Evolutionary conservation across 768 basidiomycete genomes (phyloP).

Genomic region (Phaffia australis): DNA sequence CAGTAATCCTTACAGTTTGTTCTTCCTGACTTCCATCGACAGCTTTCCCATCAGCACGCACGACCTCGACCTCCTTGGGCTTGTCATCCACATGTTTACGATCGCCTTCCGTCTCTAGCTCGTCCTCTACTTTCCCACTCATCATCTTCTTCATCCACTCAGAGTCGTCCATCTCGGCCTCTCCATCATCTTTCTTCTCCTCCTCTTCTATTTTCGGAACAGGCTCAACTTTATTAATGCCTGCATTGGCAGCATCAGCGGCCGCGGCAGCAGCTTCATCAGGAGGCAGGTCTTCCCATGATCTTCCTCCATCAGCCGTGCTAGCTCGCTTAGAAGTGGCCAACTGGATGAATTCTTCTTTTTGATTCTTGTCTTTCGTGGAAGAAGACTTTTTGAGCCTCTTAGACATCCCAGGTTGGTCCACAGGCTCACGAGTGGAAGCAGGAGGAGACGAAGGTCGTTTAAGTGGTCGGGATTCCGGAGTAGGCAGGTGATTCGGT

Average conservation of each 20-base stretch:
- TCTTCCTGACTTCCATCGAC: conserved; percentile 27
- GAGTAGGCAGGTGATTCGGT: conserved; percentile 8
- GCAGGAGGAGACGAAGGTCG: conserved; percentile 23
- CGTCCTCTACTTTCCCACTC: conserved; percentile 34
- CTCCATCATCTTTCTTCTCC: conserved; percentile 29
- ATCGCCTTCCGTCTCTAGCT: conserved; percentile 8
- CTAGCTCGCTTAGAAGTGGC: conserved; percentile 7
- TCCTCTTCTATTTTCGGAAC: conserved; percentile 28
- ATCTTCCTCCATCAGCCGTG: conserved; percentile 39
- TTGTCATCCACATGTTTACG: conserved; percentile 38
- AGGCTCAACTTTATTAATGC: conserved; percentile 25
- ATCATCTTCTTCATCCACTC: conserved; percentile 66
- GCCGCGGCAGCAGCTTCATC: not conserved
- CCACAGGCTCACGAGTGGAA: conserved; percentile 5
- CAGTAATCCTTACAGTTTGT: conserved; percentile 11
- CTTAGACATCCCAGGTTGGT: conserved; percentile 45
- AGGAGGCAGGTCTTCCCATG: conserved; percentile 50
- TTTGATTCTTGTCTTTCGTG: conserved; percentile 38
- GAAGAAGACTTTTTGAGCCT: conserved; percentile 15
- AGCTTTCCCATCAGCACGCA: conserved; percentile 24
- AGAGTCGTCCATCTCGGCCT: conserved; percentile 49
- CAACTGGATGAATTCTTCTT: conserved; percentile 13
- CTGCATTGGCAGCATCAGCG: not conserved
- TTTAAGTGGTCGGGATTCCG: conserved; percentile 17
- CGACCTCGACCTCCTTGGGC: conserved; percentile 51